Percentiles rank a stretch among this genome's conserved stretches.
Evolutionary conservation across 306 rosid genomes (phyloP).

Genomic region (Cicer pinnatifidum): DNA sequence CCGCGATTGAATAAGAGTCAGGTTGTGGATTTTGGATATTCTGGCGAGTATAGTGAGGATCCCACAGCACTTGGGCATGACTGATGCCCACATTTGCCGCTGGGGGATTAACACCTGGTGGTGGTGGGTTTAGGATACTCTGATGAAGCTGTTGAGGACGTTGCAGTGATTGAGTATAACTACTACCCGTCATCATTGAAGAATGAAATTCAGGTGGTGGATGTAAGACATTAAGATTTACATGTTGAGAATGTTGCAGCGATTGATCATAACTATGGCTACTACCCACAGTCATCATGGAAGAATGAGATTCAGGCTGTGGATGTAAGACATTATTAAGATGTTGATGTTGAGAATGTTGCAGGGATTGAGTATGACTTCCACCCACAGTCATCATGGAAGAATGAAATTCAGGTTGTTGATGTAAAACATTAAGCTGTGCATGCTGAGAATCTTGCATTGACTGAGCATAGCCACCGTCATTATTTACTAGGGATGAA

Average conservation of each 20-base stretch:
- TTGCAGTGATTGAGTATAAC: slow-evolving; percentile 33
- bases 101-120: slow-evolving; percentile 32
- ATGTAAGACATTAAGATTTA: slow-evolving; percentile 19
- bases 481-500: slow-evolving; percentile 31
- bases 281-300: slow-evolving; percentile 22
- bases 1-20: not conserved
- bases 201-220: slow-evolving; percentile 37
- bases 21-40: slow-evolving; percentile 14
- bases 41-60: slow-evolving; percentile 34
- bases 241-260: slow-evolving; percentile 30
- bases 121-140: slow-evolving; percentile 13
- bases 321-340: slow-evolving; percentile 4
- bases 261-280: slow-evolving; percentile 14
- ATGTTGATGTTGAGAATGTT: slow-evolving; percentile 32
- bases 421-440: slow-evolving; percentile 21
- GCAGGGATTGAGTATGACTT: slow-evolving; percentile 28
- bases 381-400: slow-evolving; percentile 18
- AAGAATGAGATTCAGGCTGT: slow-evolving; percentile 28
- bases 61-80: not conserved
- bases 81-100: not conserved
- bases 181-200: slow-evolving; percentile 2
- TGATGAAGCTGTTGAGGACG: slow-evolving; percentile 36
- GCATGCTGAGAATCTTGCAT: slow-evolving; percentile 27
- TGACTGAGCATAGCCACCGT: slow-evolving; percentile 22
- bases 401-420: slow-evolving; percentile 37